Conservation (phyloP, 345 rosid species). For the Linum lewisii region DNA sequence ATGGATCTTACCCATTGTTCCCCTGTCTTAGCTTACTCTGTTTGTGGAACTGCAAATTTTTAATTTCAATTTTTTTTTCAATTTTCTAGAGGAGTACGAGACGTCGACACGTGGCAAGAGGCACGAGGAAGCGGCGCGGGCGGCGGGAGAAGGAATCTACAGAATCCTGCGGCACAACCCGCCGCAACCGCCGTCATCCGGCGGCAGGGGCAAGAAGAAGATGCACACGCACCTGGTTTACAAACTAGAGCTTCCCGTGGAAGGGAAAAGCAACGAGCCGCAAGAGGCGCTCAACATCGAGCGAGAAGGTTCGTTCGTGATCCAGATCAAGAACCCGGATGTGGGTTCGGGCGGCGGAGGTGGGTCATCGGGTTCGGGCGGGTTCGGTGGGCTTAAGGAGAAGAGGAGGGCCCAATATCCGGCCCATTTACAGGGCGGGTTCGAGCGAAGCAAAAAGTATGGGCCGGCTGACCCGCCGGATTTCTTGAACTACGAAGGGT, state of each 20-base stretch:
- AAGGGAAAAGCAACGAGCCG: conserved; percentile 32
- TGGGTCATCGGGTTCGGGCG: conserved; percentile 8
- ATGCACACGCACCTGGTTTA: conserved; percentile 63
- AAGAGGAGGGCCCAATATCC: conserved; percentile 62
- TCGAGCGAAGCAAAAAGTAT: conserved; percentile 34
- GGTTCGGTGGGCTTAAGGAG: conserved; percentile 43
- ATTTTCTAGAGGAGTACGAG: conserved; percentile 50
- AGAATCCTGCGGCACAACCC: conserved; percentile 53
- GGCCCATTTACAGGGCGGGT: conserved; percentile 48
- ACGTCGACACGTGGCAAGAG: conserved; percentile 53
- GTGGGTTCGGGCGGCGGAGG: conserved; percentile 17
- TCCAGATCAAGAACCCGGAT: conserved; percentile 62
- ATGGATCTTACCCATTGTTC: not conserved
- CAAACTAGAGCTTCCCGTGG: conserved; percentile 54
- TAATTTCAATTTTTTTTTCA: not conserved
- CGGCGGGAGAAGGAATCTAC: conserved; percentile 67
- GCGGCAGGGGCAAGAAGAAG: conserved; percentile 21
- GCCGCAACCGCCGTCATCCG: too few species aligned
- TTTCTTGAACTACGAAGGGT: conserved; percentile 64
- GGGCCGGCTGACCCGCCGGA: conserved; percentile 58
- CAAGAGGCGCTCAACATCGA: conserved; percentile 59
- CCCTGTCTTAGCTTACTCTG: too few species aligned
- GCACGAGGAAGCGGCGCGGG: conserved; percentile 40
- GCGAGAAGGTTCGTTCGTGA: conserved; percentile 55
- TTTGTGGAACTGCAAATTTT: too few species aligned